Percentiles rank a stretch among this genome's conserved stretches.
These are phyloP conservation scores for Penicilliopsis zonata DNA, from an alignment of 495 filamentous ascomycete genomes.

Conservation along the genomic window DNA sequence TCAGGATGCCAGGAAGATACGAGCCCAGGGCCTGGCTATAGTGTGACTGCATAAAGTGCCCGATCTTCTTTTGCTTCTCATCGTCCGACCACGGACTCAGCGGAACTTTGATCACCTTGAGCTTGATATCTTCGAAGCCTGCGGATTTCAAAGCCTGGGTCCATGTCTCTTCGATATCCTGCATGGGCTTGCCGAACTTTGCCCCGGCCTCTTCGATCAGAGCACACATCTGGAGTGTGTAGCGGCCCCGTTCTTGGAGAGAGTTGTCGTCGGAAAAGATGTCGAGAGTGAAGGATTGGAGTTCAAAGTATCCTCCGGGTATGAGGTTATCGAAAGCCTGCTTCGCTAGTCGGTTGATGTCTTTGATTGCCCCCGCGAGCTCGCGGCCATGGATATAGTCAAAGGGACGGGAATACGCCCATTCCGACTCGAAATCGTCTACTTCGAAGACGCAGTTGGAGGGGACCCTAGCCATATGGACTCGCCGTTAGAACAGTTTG, in stretches of 20 bases:
- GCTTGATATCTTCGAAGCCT: too few relatives aligned
- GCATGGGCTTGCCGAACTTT: slow-evolving; percentile 7
- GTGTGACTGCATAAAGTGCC: slow-evolving; percentile 29
- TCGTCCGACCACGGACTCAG: slow-evolving; percentile 11
- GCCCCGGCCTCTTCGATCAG: slow-evolving; percentile 6
- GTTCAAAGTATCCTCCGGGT: slow-evolving; percentile 29
- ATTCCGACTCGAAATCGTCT: slow-evolving; percentile 48
- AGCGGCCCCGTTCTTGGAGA: neutral
- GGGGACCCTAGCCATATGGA: slow-evolving; percentile 29
- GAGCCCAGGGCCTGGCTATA: slow-evolving; percentile 36
- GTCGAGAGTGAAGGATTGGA: slow-evolving; percentile 20
- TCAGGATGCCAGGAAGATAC: slow-evolving; percentile 41
- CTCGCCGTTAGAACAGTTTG: slow-evolving; percentile 3
- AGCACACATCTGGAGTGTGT: slow-evolving; percentile 3
- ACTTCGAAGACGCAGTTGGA: slow-evolving; percentile 54
- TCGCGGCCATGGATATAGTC: slow-evolving; percentile 54
- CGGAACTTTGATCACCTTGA: too few relatives aligned
- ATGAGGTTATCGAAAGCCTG: slow-evolving; percentile 12
- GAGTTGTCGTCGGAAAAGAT: slow-evolving; percentile 17
- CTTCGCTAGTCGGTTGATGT: slow-evolving; percentile 43
- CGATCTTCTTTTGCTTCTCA: slow-evolving; percentile 8
- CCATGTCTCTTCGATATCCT: slow-evolving; percentile 7
- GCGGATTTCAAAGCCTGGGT: too few relatives aligned
- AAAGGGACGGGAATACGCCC: slow-evolving; percentile 38
- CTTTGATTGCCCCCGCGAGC: slow-evolving; percentile 42